These are phyloP conservation scores for Xylariaceae sp. DNA, from an alignment of 2,329 filamentous ascomycete genomes.

Conservation along the genomic window DNA sequence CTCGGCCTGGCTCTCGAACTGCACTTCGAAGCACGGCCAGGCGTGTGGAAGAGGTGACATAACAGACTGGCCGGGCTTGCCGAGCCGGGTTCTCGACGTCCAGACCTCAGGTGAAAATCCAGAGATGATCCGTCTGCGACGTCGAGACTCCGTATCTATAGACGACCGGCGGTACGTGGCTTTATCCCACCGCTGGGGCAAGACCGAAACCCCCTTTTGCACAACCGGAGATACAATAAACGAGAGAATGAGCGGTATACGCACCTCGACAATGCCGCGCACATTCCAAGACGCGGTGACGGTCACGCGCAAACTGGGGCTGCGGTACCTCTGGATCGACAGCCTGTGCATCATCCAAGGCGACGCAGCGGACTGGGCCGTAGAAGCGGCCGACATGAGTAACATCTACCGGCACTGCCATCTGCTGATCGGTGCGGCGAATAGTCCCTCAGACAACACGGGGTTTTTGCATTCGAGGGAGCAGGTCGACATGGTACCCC, in stretches of 20 bases:
- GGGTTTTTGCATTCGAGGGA: neutral
- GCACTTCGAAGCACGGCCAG: neutral
- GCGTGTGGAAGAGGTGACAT: neutral
- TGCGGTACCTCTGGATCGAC: neutral
- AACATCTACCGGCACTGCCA: neutral
- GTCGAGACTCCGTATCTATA: neutral
- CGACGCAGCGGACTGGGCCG: neutral
- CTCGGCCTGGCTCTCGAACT: neutral
- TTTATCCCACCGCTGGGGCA: conserved; percentile 1
- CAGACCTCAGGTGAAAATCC: no score
- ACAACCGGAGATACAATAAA: neutral
- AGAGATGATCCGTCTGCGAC: neutral
- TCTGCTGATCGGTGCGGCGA: neutral
- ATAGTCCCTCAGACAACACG: neutral
- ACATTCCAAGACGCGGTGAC: neutral
- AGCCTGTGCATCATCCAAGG: neutral
- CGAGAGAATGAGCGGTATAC: neutral
- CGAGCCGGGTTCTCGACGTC: neutral
- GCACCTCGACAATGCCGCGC: neutral
- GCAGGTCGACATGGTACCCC: neutral
- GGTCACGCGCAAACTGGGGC: neutral
- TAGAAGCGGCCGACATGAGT: neutral
- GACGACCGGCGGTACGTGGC: neutral
- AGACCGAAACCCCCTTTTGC: neutral
- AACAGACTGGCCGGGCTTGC: neutral